Base-by-base conservation (phyloP, 1,139 yeast genomes). In the Magnusiomyces suaveolens region DNA sequence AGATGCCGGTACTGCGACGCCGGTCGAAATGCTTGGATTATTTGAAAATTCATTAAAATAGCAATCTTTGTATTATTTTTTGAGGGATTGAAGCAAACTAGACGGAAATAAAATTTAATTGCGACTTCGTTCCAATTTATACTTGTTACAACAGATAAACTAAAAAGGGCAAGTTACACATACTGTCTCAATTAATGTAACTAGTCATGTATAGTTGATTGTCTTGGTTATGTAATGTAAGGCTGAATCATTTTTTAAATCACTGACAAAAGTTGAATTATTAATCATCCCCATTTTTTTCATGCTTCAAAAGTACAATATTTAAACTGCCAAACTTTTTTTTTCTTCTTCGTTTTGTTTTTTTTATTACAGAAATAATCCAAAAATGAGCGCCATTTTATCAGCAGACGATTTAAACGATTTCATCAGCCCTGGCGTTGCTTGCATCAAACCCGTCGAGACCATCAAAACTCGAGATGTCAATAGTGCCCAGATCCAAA, bases 401-500 rank as follows among this genome's bases (percentile, higher is more conserved):
- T 85, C 95, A 25, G 90, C 88, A 32, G 92, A 87, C 58, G 97
- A 92, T 64, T 73, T 92, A 58, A 94, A 94, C 69, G 99, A 92
- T 71, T 92, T 89, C 71, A 90, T 92, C 53, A 78, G 87, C 49
- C 98, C 98, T 0, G 95, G 96, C 0, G 83, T 87, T 44, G 97
- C 96, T 1, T 92, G 99, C 68, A 84, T 90, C 58, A 92, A 89
- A 70, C 97, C 95, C 0, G 84, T 82, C 10, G 81, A 79, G 56
- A 74, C 72, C 64, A 64, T 68, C 41, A 70, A 71, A 57, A 61
- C 72, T 10, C 59, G 59, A 16, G 65, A 63, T 1, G 54, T 60
- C 8, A 72, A 59, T 71, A 73, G 66, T n/a, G 79, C 84, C 2
- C 87, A 83, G 59, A 80, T 84, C 39, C 84, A 84, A 63, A 77